Conservation (phyloP, 2,329 filamentous ascomycete species). For the Tolypocladium tropicale region DNA sequence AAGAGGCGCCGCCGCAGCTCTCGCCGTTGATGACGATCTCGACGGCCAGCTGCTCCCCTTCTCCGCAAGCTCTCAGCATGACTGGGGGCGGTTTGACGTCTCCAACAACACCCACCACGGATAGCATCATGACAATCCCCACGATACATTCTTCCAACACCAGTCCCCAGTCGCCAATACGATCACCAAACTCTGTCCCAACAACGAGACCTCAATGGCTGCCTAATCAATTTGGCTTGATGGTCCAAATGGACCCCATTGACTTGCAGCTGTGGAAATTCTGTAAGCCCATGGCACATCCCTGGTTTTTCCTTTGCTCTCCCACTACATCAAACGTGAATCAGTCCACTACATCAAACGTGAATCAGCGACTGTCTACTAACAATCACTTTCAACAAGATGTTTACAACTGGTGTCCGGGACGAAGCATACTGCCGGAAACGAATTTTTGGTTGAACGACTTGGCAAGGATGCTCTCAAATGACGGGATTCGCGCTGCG, state of each 20-base stretch:
- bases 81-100: not conserved
- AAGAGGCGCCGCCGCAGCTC: not conserved
- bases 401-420: conserved; percentile 28
- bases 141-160: not conserved
- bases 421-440: conserved; percentile 23
- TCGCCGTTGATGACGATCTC: not conserved
- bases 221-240: not conserved
- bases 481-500: conserved; percentile 21
- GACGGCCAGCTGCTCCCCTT: not conserved
- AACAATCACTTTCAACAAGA: conserved; percentile 13
- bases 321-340: too few species aligned
- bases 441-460: conserved; percentile 31
- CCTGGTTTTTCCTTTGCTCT: not conserved
- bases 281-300: not conserved
- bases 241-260: not conserved
- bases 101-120: not conserved
- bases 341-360: too few species aligned
- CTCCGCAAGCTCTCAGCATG: not conserved
- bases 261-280: not conserved
- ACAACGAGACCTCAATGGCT: not conserved
- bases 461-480: conserved; percentile 26
- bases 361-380: not conserved
- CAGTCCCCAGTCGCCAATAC: not conserved
- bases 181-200: not conserved
- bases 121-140: not conserved